These are phyloP conservation scores for Onygenales sp. DNA, from an alignment of 2,329 filamentous ascomycete genomes.

Conservation along the genomic window DNA sequence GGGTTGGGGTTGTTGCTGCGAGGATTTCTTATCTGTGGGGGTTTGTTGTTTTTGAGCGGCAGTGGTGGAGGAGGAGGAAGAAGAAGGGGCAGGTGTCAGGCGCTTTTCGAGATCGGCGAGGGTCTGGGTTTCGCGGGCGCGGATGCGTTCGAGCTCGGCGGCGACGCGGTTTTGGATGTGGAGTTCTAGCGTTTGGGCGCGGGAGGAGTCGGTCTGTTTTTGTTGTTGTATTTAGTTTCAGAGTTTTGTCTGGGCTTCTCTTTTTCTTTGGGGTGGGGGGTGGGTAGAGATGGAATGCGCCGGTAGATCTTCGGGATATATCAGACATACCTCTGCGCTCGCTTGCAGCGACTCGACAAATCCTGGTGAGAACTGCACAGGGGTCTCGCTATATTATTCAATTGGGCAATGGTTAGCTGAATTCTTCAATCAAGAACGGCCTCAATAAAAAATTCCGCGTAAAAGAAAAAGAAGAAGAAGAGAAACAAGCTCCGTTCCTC, in stretches of 20 bases:
- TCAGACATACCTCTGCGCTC: constrained; percentile 64
- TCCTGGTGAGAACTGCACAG: constrained; percentile 66
- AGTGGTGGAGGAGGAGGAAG: constrained; percentile 11
- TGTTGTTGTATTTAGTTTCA: background rate
- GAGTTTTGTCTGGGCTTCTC: constrained; percentile 4
- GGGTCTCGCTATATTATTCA: constrained; percentile 44
- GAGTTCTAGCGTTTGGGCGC: constrained; percentile 72
- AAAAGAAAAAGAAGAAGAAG: constrained; percentile 4
- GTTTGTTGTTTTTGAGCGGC: constrained; percentile 14
- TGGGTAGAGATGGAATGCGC: constrained; percentile 1
- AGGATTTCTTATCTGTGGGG: constrained; percentile 11
- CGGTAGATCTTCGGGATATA: background rate
- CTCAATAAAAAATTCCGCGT: background rate
- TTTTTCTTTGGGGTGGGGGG: background rate
- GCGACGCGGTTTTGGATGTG: constrained; percentile 81
- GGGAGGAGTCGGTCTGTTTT: constrained; percentile 73
- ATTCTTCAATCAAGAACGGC: constrained; percentile 4
- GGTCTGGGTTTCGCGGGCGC: constrained; percentile 57
- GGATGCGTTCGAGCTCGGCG: constrained; percentile 72
- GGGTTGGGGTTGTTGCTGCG: constrained; percentile 13
- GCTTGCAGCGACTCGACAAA: constrained; percentile 74
- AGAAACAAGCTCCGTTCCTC: background rate
- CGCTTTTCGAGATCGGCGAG: constrained; percentile 61
- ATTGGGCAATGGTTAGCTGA: constrained; percentile 18
- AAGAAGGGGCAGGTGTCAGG: constrained; percentile 18